Evolutionary conservation across 352 stramenopile genomes (phyloP).

Genomic region (Globisporangium echinulatum): DNA sequence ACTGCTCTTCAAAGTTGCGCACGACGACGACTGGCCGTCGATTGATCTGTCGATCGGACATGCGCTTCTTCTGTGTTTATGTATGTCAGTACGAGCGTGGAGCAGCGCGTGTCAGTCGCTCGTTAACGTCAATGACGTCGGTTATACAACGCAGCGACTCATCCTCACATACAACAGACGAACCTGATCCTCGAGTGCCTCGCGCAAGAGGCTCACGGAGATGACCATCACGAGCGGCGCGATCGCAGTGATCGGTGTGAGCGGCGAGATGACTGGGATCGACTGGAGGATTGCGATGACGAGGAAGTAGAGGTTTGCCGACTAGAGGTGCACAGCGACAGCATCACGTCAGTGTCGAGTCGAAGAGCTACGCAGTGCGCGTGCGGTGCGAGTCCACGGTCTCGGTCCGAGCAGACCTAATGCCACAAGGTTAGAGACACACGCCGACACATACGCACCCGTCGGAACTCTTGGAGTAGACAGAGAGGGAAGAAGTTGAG

Average conservation of each 20-base stretch:
- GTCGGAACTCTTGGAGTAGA: conserved; percentile 81
- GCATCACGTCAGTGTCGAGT: too few relatives aligned
- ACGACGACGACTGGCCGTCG: conserved; percentile 43
- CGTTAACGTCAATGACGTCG: neutral
- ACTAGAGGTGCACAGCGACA: conserved; percentile 52
- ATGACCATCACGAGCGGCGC: conserved; percentile 79
- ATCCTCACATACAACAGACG: conserved; percentile 7
- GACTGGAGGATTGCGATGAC: conserved; percentile 69
- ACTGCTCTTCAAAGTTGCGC: conserved; percentile 53
- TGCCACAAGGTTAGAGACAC: neutral
- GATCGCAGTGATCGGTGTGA: conserved; percentile 60
- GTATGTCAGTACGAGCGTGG: neutral
- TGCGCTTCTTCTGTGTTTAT: conserved; percentile 31
- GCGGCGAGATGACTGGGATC: conserved; percentile 54
- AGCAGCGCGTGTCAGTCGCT: neutral
- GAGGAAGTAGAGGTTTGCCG: conserved; percentile 73
- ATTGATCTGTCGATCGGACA: conserved; percentile 58
- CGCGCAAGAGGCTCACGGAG: conserved; percentile 65
- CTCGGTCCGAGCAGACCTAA: too few relatives aligned
- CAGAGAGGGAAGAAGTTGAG: conserved; percentile 67
- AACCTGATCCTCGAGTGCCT: conserved; percentile 76
- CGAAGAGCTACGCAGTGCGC: too few relatives aligned
- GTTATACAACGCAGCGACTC: neutral
- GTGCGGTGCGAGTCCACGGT: too few relatives aligned
- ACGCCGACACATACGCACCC: conserved; percentile 20